Conservation (phyloP, 1,284 basidiomycete genomes). For the Cutaneotrichosporon mucoides region DNA sequence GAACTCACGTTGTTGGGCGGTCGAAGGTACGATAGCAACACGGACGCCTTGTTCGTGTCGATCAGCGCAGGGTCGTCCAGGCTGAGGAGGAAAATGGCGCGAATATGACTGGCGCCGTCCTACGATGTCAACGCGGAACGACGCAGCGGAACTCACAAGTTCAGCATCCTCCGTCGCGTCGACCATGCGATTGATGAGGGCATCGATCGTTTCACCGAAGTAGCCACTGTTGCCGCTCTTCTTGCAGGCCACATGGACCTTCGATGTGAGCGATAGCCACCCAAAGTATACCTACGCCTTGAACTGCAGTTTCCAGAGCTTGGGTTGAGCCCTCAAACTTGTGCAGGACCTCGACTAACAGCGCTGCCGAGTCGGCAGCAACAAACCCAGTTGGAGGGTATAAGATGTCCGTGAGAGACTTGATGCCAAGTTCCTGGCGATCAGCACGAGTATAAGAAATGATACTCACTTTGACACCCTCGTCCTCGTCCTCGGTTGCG, state of each 20-base stretch:
- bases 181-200: conserved; percentile 77
- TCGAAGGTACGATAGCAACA: conserved; percentile 30
- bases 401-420: conserved; percentile 85
- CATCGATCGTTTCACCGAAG: conserved; percentile 62
- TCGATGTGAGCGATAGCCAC: not conserved
- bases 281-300: conserved; percentile 51
- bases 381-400: conserved; percentile 51
- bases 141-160: conserved; percentile 16
- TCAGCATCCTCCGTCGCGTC: conserved; percentile 56
- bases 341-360: conserved; percentile 79
- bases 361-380: conserved; percentile 56
- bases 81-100: conserved; percentile 38
- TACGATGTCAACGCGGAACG: conserved; percentile 1
- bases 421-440: conserved; percentile 71
- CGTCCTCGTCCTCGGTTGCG: conserved; percentile 83
- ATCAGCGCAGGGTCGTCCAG: conserved; percentile 32
- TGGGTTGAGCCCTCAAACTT: conserved; percentile 76
- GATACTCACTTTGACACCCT: conserved; percentile 65
- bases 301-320: conserved; percentile 76
- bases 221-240: conserved; percentile 15
- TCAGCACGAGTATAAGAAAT: not conserved
- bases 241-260: not conserved
- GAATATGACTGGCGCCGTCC: conserved; percentile 39
- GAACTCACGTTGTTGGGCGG: conserved; percentile 35
- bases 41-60: conserved; percentile 35